Percentiles rank a stretch among this genome's conserved stretches.
These are phyloP conservation scores for Xylaria telfairii DNA, from an alignment of 495 filamentous ascomycete genomes.

Conservation along the genomic window DNA sequence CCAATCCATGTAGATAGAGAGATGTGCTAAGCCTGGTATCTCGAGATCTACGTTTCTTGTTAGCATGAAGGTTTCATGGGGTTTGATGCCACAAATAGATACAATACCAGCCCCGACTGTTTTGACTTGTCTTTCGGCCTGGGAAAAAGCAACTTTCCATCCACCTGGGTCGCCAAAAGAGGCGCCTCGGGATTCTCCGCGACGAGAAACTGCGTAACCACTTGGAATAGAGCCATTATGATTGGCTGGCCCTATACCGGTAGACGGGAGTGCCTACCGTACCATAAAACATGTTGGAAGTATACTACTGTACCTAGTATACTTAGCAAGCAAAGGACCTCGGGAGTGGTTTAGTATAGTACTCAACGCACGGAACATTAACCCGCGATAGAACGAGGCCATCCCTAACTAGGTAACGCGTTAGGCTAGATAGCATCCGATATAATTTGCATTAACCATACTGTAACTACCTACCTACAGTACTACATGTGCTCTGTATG, in stretches of 20 bases:
- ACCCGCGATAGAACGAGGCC: neutral
- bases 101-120: constrained; percentile 4
- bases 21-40: neutral
- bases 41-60: constrained; percentile 20
- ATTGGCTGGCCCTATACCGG: constrained; percentile 19
- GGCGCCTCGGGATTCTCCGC: constrained; percentile 4
- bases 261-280: neutral
- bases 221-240: neutral
- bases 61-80: constrained; percentile 28
- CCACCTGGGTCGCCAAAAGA: neutral
- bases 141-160: neutral
- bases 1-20: neutral
- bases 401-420: neutral
- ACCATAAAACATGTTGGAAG: neutral
- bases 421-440: neutral
- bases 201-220: neutral
- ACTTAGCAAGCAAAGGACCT: too few relatives aligned
- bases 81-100: constrained; percentile 18
- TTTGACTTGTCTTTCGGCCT: neutral
- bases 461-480: neutral
- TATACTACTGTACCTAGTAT: too few relatives aligned
- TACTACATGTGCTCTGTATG: too few relatives aligned
- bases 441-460: neutral
- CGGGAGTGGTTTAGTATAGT: neutral
- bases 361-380: neutral